phyloP scores from a whole-genome alignment of 768 basidiomycete genomes.

The Phallus indusiatus region DNA sequence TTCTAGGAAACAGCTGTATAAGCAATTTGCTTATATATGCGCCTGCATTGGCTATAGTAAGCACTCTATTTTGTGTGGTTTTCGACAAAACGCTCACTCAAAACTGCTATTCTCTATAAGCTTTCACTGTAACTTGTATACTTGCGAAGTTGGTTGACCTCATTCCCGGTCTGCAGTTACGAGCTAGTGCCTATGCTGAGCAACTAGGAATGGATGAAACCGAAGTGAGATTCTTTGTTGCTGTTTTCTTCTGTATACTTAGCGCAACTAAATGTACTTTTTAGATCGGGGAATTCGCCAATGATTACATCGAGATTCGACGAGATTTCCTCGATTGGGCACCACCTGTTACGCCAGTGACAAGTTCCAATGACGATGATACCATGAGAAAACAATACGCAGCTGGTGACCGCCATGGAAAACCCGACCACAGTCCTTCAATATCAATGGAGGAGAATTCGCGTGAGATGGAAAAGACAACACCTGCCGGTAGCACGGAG shows the following conservation, averaged over 20 bases:
- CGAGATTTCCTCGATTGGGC: conserved; percentile 54
- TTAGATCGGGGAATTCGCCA: conserved; percentile 62
- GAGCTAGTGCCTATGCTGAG: conserved; percentile 47
- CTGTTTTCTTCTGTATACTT: neutral
- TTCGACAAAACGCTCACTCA: neutral
- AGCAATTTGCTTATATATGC: conserved; percentile 58
- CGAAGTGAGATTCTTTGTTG: conserved; percentile 39
- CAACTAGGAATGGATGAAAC: conserved; percentile 60
- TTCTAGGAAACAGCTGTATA: conserved; percentile 55
- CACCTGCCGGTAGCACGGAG: neutral
- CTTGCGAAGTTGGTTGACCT: conserved; percentile 48
- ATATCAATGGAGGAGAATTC: neutral
- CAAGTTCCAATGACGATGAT: conserved; percentile 3
- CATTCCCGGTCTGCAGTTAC: conserved; percentile 49
- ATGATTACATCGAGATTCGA: conserved; percentile 60
- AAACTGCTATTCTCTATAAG: neutral
- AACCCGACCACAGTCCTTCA: conserved; percentile 20
- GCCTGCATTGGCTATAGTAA: conserved; percentile 43
- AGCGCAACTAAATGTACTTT: neutral
- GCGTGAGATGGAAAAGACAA: neutral
- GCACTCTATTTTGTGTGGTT: conserved; percentile 13
- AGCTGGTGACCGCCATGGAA: conserved; percentile 31
- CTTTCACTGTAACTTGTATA: conserved; percentile 51
- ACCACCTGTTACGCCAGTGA: conserved; percentile 20
- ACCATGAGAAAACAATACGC: conserved; percentile 16